phyloP scores from a whole-genome alignment of 225 moss, liverwort and hornwort genomes.

The Thuidium tamariscinum region DNA sequence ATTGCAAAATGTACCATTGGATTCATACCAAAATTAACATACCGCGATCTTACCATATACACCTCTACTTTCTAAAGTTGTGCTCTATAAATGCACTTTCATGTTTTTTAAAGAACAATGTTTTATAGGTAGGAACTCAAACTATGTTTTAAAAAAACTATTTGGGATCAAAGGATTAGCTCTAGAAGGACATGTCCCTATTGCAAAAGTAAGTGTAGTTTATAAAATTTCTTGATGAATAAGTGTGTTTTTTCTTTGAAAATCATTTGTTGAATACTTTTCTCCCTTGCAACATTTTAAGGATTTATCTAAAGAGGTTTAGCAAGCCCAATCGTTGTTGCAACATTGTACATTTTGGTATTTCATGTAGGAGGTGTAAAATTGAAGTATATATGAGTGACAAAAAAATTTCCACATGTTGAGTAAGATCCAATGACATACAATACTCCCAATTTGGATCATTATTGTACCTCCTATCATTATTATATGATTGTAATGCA shows the following conservation, averaged over 20 bases:
- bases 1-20: background rate
- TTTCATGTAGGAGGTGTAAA: background rate
- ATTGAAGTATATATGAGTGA: background rate
- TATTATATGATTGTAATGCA: background rate
- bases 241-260: background rate
- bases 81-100: background rate
- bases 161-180: accelerated
- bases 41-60: accelerated
- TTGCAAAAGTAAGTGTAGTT: background rate
- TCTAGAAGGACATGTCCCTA: accelerated
- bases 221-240: background rate
- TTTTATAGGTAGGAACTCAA: background rate
- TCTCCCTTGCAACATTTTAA: background rate
- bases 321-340: background rate
- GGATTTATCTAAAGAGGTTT: background rate
- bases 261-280: background rate
- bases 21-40: background rate
- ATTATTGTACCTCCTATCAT: background rate
- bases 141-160: accelerated
- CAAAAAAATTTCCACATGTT: background rate
- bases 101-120: background rate
- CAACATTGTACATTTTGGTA: accelerated
- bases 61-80: background rate
- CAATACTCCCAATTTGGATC: background rate
- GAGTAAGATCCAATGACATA: accelerated